These are phyloP conservation scores for Xerocomus minutiporus DNA, from an alignment of 1,284 basidiomycete species.

Conservation along the genomic window DNA sequence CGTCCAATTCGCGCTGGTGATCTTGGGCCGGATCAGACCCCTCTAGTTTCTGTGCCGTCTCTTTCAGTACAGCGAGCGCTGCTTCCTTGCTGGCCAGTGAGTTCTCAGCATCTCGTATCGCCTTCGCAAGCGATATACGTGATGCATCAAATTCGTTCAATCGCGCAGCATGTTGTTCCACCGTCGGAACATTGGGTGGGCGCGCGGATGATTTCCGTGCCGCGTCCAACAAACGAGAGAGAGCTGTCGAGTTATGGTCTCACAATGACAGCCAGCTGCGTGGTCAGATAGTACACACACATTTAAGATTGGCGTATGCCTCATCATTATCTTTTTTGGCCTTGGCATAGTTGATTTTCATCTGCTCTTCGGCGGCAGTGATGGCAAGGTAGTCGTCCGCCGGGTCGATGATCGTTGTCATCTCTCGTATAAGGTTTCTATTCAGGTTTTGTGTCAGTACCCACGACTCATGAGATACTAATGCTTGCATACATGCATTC, in stretches of 20 bases:
- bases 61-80: constrained; percentile 61
- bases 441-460: constrained; percentile 1
- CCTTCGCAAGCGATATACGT: constrained; percentile 64
- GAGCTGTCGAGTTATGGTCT: constrained; percentile 37
- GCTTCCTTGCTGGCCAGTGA: constrained; percentile 62
- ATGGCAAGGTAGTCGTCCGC: constrained; percentile 73
- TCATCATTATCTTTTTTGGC: constrained; percentile 64
- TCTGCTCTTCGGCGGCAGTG: constrained; percentile 63
- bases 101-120: constrained; percentile 68
- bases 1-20: constrained; percentile 61
- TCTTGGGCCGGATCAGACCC: constrained; percentile 66
- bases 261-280: neutral
- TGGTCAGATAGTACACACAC: constrained; percentile 34
- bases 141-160: constrained; percentile 63
- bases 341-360: constrained; percentile 49
- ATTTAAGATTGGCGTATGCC: constrained; percentile 55
- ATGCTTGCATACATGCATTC: constrained; percentile 31
- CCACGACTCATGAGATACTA: neutral
- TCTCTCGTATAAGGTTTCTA: constrained; percentile 63
- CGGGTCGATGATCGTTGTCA: constrained; percentile 65
- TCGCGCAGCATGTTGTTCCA: constrained; percentile 52
- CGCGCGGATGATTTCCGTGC: constrained; percentile 67
- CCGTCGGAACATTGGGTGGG: constrained; percentile 63
- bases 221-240: constrained; percentile 62
- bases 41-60: constrained; percentile 56